phyloP scores from a whole-genome alignment of 2,329 filamentous ascomycete species.

The Talaromyces atroroseus region DNA sequence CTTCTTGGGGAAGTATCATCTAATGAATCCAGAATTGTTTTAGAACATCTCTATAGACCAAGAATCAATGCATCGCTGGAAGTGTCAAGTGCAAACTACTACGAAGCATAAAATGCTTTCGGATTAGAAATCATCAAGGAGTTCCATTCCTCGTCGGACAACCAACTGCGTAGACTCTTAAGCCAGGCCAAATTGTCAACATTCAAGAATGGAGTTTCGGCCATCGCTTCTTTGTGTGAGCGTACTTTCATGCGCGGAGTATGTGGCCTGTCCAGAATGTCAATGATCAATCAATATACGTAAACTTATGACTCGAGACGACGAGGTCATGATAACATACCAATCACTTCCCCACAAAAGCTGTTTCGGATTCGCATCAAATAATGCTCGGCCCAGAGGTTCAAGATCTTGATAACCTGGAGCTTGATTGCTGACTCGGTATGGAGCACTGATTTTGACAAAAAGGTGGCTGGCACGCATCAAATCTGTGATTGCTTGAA shows the following conservation, averaged over 20 bases:
- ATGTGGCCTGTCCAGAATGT: conserved; percentile 26
- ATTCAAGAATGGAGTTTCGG: conserved; percentile 24
- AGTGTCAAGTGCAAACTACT: not conserved
- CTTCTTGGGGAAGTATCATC: too few species aligned
- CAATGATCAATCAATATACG: too few species aligned
- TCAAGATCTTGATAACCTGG: conserved; percentile 29
- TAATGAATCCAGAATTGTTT: too few species aligned
- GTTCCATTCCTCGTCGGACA: conserved; percentile 22
- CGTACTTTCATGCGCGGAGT: conserved; percentile 36
- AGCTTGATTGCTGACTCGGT: conserved; percentile 27
- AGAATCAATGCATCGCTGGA: too few species aligned
- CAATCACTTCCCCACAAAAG: conserved; percentile 38
- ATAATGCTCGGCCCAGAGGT: conserved; percentile 25
- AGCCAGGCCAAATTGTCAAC: conserved; percentile 26
- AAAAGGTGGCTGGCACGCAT: conserved; percentile 28
- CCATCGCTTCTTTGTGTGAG: conserved; percentile 28
- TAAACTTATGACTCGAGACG: too few species aligned
- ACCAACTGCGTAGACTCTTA: conserved; percentile 21
- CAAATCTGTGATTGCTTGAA: conserved; percentile 26
- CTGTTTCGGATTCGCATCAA: conserved; percentile 28
- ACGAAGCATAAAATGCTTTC: conserved; percentile 18
- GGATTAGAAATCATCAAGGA: conserved; percentile 22
- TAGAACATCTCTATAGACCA: too few species aligned
- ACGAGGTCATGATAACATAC: conserved; percentile 12
- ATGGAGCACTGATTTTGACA: conserved; percentile 37